Conservation (phyloP, 345 rosid genomes). For the Physaria fendleri region DNA sequence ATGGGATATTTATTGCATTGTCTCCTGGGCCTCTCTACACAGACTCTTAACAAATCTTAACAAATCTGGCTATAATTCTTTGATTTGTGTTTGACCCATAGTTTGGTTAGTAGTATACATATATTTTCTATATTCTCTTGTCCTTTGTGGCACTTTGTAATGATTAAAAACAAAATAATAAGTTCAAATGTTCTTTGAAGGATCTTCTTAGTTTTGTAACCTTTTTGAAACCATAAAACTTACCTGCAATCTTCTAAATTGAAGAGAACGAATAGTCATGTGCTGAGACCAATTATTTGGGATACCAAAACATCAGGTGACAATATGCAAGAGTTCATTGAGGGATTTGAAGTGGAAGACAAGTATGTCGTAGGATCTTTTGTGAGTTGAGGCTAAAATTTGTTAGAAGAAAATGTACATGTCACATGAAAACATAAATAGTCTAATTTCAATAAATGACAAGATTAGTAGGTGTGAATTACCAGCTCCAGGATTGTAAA, state of each 20-base stretch:
- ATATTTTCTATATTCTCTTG: constrained; percentile 10
- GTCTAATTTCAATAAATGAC: neutral
- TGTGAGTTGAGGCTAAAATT: neutral
- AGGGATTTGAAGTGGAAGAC: neutral
- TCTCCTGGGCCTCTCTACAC: constrained; percentile 22
- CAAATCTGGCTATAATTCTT: constrained; percentile 25
- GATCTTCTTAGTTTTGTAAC: neutral
- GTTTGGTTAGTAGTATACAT: constrained; percentile 8
- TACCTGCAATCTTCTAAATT: neutral
- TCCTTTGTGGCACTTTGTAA: constrained; percentile 29
- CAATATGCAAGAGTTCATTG: too few relatives aligned
- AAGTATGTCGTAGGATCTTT: neutral
- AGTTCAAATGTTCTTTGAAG: constrained; percentile 7
- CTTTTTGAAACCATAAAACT: neutral
- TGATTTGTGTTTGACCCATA: constrained; percentile 29
- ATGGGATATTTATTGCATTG: neutral
- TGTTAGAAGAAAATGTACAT: constrained; percentile 6
- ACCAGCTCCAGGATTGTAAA: constrained; percentile 16
- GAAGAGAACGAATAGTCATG: neutral
- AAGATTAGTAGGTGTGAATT: constrained; percentile 13
- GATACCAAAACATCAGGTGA: neutral
- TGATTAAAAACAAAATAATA: constrained; percentile 22
- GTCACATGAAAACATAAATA: neutral
- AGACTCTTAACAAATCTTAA: too few relatives aligned
- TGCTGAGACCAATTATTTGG: neutral